These are phyloP conservation scores for Scheffersomyces titani DNA, from an alignment of 1,139 yeast species.

Conservation along the genomic window DNA sequence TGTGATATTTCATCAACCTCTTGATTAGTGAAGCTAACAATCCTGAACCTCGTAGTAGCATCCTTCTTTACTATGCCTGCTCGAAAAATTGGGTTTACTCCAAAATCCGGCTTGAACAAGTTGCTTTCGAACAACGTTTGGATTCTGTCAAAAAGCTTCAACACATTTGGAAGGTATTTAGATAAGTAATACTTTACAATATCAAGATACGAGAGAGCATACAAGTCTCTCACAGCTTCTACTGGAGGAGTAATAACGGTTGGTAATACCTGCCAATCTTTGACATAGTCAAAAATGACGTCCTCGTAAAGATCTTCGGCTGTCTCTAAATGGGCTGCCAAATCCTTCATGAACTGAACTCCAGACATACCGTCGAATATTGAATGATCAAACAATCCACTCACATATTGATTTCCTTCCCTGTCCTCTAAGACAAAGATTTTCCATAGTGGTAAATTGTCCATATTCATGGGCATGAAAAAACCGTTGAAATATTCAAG, in stretches of 20 bases:
- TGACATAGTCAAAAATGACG: conserved; percentile 1
- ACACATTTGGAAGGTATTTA: background rate
- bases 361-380: conserved; percentile 15
- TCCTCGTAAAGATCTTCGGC: conserved; percentile 2
- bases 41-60: conserved; percentile 6
- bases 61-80: conserved; percentile 4
- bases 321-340: conserved; percentile 8
- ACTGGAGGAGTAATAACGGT: background rate
- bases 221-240: background rate
- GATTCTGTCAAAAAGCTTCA: background rate
- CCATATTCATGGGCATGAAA: conserved; percentile 3
- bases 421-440: conserved; percentile 6
- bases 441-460: conserved; percentile 10
- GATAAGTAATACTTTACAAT: background rate
- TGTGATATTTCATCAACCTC: conserved; percentile 3
- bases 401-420: conserved; percentile 8
- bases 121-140: background rate
- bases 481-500: conserved; percentile 1
- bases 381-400: conserved; percentile 12
- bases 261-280: background rate
- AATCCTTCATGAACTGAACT: conserved; percentile 13
- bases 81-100: conserved; percentile 3
- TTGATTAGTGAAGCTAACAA: conserved; percentile 9
- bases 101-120: background rate
- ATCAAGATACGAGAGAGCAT: background rate